Percentiles rank a stretch among this genome's conserved stretches.
phyloP scores from a whole-genome alignment of 345 rosid genomes.

The Salix purpurea region DNA sequence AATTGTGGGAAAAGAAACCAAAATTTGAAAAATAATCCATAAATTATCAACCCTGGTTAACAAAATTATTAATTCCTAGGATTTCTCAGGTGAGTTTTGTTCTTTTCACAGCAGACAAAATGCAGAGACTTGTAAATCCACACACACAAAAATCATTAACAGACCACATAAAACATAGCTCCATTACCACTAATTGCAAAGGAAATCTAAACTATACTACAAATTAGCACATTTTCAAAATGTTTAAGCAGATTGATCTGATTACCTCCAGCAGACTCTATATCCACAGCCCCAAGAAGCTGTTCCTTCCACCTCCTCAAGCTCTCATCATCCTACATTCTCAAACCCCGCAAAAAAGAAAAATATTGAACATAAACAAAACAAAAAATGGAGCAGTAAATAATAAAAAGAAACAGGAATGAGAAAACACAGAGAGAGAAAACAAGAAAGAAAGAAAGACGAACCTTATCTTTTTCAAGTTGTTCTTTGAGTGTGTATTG shows the following conservation, averaged over 20 bases:
- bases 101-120: background rate
- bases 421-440: background rate
- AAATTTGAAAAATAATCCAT: background rate
- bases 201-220: background rate
- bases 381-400: background rate
- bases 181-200: background rate
- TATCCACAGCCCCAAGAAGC: slow-evolving; percentile 73
- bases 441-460: background rate
- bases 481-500: slow-evolving; percentile 62
- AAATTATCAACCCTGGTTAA: background rate
- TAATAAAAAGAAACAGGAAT: background rate
- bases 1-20: background rate
- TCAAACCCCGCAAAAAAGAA: background rate
- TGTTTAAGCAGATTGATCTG: background rate
- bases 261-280: slow-evolving; percentile 67
- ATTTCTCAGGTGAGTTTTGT: background rate
- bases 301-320: slow-evolving; percentile 95
- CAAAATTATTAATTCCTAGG: background rate
- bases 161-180: background rate
- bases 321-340: slow-evolving; percentile 79
- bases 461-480: slow-evolving; percentile 66
- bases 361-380: background rate
- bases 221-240: background rate
- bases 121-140: background rate
- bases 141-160: background rate